Evolutionary conservation across 352 stramenopile genomes (phyloP), one percentile per base, ranked within the genome.

Genomic region (Globisporangium paroecandrum): DNA sequence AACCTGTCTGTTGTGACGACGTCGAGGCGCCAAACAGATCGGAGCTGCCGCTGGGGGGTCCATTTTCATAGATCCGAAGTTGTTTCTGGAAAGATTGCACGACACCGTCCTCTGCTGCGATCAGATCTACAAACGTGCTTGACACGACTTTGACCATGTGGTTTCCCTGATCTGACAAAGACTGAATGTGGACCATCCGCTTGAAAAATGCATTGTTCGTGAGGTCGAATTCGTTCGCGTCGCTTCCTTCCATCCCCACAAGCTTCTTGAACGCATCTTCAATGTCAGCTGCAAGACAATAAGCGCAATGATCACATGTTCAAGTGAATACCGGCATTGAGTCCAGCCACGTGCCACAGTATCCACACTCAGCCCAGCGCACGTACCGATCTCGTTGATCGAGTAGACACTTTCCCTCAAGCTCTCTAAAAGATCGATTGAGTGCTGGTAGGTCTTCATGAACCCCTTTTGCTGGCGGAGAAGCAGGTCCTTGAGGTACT

Each of bases 401-500:
- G 73, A 69, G 34, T 75, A 72, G 1, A 74, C 79, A 38, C 75
- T 80, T 9, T 79, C 75, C 53, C 82, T 83, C 64, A 94, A 79
- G 29, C 69, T 73, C 36, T 80, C 69, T 8, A 93, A 72, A 7
- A 88, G 72, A 27, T 74, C 65, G 25, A 84, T 59, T 0, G 84
- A 78, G 18, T 69, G 65, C 41, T 83, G 69, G 58, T 89, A 79
- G 62, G 83, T 81, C 12, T 62, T 72, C 12, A 84, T 64, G 51
- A 89, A 79, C 7, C 78, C 73, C 34, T 85, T 87, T 69, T 92
- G 77, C 62, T 84, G 78, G 3, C 85, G 83, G n/a, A 90, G 36
- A 7, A 95, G 63, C 27, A 95, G 58, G 69, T 93, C 83, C 56
- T 89, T 89, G 20, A 95, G 68, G 53, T 92, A 95, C 47, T 92